phyloP scores from a whole-genome alignment of 2,329 filamentous ascomycete genomes.

The Arthrobotrys sinensis region DNA sequence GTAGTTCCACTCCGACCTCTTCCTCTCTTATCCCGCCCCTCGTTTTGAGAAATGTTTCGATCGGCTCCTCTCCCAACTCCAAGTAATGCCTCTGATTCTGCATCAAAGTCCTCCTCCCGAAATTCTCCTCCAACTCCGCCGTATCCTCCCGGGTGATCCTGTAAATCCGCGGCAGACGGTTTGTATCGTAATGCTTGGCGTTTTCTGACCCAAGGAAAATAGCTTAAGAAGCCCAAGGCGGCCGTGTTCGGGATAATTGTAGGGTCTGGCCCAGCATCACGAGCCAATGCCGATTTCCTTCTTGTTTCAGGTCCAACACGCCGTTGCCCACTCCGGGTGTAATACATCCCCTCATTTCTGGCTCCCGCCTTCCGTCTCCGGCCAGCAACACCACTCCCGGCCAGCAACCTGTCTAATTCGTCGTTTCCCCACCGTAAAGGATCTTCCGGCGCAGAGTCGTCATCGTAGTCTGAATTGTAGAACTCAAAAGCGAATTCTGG shows the following conservation, averaged over 20 bases:
- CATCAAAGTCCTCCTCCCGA: conserved; percentile 68
- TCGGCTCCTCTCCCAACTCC: conserved; percentile 68
- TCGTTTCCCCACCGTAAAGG: conserved; percentile 76
- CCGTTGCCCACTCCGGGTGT: conserved; percentile 67
- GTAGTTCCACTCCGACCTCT: conserved; percentile 74
- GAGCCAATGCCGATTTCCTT: conserved; percentile 71
- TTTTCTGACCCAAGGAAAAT: conserved; percentile 76
- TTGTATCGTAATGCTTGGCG: conserved; percentile 75
- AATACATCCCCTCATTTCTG: conserved; percentile 64
- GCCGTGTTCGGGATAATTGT: conserved; percentile 76
- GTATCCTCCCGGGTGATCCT: conserved; percentile 74
- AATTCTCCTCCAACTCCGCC: conserved; percentile 63
- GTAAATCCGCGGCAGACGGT: conserved; percentile 77
- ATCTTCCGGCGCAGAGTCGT: conserved; percentile 66
- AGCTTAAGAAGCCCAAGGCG: conserved; percentile 75
- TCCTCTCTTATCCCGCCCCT: conserved; percentile 35
- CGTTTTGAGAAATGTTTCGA: conserved; percentile 9
- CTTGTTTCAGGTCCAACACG: conserved; percentile 72
- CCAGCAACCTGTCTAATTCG: conserved; percentile 76
- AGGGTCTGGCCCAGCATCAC: conserved; percentile 73
- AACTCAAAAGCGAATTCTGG: conserved; percentile 79
- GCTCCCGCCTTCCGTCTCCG: conserved; percentile 65
- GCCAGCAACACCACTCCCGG: conserved; percentile 69
- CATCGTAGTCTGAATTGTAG: conserved; percentile 76
- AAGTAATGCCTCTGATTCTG: conserved; percentile 70